Base-by-base conservation (phyloP, 2,329 filamentous ascomycete genomes). In the Sordariomycetes sp. region DNA sequence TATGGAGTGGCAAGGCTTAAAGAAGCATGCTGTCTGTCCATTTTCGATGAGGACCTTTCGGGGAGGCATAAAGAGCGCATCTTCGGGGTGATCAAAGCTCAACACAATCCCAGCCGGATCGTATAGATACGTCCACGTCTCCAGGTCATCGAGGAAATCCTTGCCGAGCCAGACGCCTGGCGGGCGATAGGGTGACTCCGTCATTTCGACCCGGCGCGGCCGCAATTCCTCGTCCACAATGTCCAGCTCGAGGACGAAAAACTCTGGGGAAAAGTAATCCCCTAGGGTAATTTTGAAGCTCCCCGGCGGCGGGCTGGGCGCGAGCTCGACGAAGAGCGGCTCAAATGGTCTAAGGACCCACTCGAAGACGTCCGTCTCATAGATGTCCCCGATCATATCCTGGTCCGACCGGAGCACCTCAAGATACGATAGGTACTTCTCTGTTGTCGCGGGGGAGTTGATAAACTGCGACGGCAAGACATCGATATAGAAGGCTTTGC, bases 71-170 rank as follows among this genome's bases (percentile, higher is more conserved):
- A 65, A 65, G 16, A 67, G 63, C 1, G 61, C 62, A 37, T 67
- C 63, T 40, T 63, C 24, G 4, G 61, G 61, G 25, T 62, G 10
- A 3, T 62, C 5, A 32, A 61, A 64, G 28, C 59, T 60, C 11
- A 65, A 25, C 11, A 59, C 53, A 37, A 66, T 63, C 16, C 59
- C 2, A 8, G 53, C 58, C 0, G 63, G 65, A 57, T 66, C 58
- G 24, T 65, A 67, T 10, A 64, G 63, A 2, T 40, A 12, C 32
- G 64, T 63, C 63, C 61, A 67, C 7, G 57, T 61, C 56, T 66
- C 61, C 12, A 66, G 11, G 16, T 66, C 60, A 20, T 63, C 58
- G 5, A 63, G 58, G 16, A 67, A 60, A 20, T 60, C 53, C 1
- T 64, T 54, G 8, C 63, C 54, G 22, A 64, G 64, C 53, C 22